Evolutionary conservation across 768 basidiomycete genomes (phyloP).

Genomic region (Trametes villosa): DNA sequence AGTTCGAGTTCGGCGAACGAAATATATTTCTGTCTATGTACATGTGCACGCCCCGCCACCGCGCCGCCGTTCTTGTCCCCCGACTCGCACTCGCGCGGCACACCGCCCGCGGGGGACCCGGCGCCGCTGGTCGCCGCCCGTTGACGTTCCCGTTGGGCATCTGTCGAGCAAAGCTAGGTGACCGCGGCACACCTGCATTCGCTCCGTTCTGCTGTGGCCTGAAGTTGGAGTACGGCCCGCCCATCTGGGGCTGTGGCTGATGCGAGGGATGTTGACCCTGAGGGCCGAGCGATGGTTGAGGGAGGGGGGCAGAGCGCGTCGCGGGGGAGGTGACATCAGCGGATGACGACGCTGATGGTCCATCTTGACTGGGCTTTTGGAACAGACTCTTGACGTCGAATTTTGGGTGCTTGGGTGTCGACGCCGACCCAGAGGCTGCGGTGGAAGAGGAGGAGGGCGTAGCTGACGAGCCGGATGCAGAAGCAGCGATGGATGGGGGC

Average conservation of each 20-base stretch:
- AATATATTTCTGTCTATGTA: no score
- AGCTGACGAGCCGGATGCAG: slow-evolving; percentile 38
- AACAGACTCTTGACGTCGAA: slow-evolving; percentile 66
- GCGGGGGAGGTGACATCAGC: slow-evolving; percentile 64
- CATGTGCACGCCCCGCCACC: no score
- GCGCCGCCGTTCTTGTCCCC: no score
- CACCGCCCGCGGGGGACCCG: no score
- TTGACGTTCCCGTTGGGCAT: slow-evolving; percentile 64
- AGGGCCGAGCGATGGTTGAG: slow-evolving; percentile 43
- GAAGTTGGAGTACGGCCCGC: slow-evolving; percentile 46
- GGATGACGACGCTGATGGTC: slow-evolving; percentile 28
- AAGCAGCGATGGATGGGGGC: slow-evolving; percentile 28
- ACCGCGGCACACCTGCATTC: slow-evolving; percentile 49
- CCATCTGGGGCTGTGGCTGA: slow-evolving; percentile 45
- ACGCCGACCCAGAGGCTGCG: slow-evolving; percentile 39
- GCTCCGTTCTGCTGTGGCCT: slow-evolving; percentile 47
- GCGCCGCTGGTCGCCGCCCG: slow-evolving; percentile 45
- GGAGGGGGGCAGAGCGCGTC: slow-evolving; percentile 55
- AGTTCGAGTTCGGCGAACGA: no score
- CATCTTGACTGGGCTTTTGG: slow-evolving; percentile 46
- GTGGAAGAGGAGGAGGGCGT: slow-evolving; percentile 30
- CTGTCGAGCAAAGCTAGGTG: slow-evolving; percentile 66
- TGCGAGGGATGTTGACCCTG: slow-evolving; percentile 34
- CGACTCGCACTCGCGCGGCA: no score
- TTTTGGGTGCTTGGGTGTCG: slow-evolving; percentile 39